Evolutionary conservation across 2,329 filamentous ascomycete genomes (phyloP), one percentile per base, ranked within the genome.

Genomic region (Alternaria conjuncta): DNA sequence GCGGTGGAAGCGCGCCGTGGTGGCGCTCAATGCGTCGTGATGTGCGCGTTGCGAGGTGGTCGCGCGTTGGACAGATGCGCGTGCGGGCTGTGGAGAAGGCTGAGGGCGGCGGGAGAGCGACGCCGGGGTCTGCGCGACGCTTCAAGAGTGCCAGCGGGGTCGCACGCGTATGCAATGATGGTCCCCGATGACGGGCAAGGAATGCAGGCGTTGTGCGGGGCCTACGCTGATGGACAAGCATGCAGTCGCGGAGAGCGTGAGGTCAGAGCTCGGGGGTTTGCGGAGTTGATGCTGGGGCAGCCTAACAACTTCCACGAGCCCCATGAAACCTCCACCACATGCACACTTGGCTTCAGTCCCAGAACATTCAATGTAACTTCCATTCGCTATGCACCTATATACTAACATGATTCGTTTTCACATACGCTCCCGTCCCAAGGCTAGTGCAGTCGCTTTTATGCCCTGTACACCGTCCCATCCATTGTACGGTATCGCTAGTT

Each of bases 251-350:
- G 32, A 45, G 55, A 56, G 63, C 57, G 65, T 72, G 73, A 73
- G 66, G 74, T 75, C 71, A 63, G 65, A 68, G 61, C 65, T 64
- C 72, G 65, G 69, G 68, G 56, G 65, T 67, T 32, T 72, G 71
- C 66, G 66, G 67, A 75, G 65, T 65, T 64, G 50, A 57, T 51
- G 25, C 49, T 60, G 56, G 32, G 36, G 46, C 56, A 28, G 43
- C 23, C 50, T 60, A 46, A 44, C 49, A 18, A 60, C 30, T 7
- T 25, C 50, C n/a, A 26, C 30, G 20, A 55, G 43, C n/a, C 30
- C 50, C 28, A 26, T 55, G 26, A 47, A 20, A 36, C 25, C 13
- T 30, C 26, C n/a, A 55, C 12, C 28, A 36, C 21, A 25, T 25
- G 18, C 10, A 30, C 30, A 15, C 26, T 12, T 30, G 15, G 12